Evolutionary conservation across 2,329 filamentous ascomycete species (phyloP).

Genomic region (Pestalotiopsis sp.): DNA sequence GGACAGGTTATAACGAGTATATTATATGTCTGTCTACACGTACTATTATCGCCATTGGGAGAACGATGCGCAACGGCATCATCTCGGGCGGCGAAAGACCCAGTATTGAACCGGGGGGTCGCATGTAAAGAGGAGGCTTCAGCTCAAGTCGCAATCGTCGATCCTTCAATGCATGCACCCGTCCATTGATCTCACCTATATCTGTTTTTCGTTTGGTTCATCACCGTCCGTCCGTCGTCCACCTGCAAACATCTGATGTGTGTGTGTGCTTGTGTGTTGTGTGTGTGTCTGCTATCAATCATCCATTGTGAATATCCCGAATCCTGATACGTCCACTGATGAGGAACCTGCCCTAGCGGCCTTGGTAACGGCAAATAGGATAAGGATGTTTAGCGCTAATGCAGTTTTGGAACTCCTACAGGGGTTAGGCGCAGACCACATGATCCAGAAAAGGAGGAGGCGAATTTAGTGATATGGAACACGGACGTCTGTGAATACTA

Average conservation of each 20-base stretch:
- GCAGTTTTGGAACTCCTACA: conserved; percentile 11
- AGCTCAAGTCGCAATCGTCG: background rate
- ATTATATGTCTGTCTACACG: background rate
- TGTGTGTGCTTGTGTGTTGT: background rate
- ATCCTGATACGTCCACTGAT: background rate
- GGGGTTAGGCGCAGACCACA: conserved; percentile 5
- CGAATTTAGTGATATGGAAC: conserved; percentile 1
- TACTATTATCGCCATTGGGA: background rate
- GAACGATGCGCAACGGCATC: background rate
- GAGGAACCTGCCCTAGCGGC: background rate
- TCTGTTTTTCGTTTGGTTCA: background rate
- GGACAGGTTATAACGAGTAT: background rate
- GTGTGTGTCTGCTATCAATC: background rate
- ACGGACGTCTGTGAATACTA: background rate
- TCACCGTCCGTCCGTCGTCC: background rate
- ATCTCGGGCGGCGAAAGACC: background rate
- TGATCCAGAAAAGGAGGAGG: conserved; percentile 14
- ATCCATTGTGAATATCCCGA: background rate
- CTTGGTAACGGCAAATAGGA: conserved; percentile 7
- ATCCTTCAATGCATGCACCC: background rate
- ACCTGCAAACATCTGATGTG: background rate
- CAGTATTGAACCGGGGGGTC: background rate
- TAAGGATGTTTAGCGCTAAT: conserved; percentile 8
- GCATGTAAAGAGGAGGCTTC: background rate
- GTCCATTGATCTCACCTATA: background rate